Evolutionary conservation across 495 filamentous ascomycete genomes (phyloP).

Genomic region (Jackrogersella minutella): DNA sequence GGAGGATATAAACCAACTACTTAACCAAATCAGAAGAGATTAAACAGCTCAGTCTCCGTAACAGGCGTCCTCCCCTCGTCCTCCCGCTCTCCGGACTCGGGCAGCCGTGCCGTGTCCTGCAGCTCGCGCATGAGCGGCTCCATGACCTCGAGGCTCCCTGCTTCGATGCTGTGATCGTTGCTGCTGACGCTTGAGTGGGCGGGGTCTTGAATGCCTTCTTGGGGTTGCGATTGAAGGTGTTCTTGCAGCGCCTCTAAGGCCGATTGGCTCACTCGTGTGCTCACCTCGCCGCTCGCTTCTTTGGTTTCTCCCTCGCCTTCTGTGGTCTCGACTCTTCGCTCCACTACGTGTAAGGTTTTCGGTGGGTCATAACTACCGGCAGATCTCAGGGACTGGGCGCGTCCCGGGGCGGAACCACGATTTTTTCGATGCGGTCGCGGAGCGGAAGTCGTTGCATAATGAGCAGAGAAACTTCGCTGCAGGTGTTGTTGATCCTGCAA

Average conservation of each 20-base stretch:
- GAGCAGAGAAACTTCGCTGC: conserved; percentile 11
- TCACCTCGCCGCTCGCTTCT: not conserved
- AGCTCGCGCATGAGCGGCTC: conserved; percentile 38
- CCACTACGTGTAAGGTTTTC: not conserved
- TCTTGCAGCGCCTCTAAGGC: conserved; percentile 13
- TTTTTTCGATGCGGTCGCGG: not conserved
- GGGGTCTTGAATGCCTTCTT: not conserved
- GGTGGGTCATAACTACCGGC: conserved; percentile 7
- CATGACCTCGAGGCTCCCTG: conserved; percentile 19
- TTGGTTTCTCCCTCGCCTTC: not conserved
- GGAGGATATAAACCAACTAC: conserved; percentile 24
- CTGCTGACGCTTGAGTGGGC: conserved; percentile 5
- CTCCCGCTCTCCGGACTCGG: not conserved
- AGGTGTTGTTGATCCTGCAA: conserved; percentile 29
- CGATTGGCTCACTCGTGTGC: not conserved
- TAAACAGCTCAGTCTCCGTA: conserved; percentile 31
- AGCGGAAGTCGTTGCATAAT: not conserved
- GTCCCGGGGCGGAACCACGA: not conserved
- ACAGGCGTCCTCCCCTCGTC: not conserved
- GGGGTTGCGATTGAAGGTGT: conserved; percentile 9
- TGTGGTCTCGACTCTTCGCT: too few relatives aligned
- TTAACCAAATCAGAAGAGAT: conserved; percentile 22
- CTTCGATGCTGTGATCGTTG: conserved; percentile 1
- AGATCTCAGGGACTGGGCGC: conserved; percentile 16
- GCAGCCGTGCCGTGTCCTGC: conserved; percentile 20